phyloP scores from a whole-genome alignment of 495 filamentous ascomycete species.

The Neurospora sp. region DNA sequence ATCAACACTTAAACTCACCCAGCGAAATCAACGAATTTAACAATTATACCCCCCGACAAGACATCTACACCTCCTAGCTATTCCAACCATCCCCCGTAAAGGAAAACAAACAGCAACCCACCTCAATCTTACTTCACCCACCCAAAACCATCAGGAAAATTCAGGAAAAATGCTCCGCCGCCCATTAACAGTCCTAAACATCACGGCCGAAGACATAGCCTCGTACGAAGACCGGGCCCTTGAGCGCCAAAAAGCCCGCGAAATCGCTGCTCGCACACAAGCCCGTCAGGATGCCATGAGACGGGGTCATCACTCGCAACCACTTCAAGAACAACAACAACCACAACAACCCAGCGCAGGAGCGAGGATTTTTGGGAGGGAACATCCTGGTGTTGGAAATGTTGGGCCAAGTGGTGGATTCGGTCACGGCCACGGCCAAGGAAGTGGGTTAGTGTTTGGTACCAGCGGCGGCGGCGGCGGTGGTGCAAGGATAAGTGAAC shows the following conservation, averaged over 20 bases:
- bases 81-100: not conserved
- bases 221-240: conserved; percentile 57
- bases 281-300: conserved; percentile 6
- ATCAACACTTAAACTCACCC: not conserved
- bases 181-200: conserved; percentile 63
- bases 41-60: not conserved
- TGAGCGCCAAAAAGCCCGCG: conserved; percentile 16
- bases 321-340: not conserved
- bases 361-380: not conserved
- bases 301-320: conserved; percentile 6
- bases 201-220: conserved; percentile 69
- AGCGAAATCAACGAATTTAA: not conserved
- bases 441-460: not conserved
- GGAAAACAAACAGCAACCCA: not conserved
- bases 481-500: not conserved
- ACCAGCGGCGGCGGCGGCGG: not conserved
- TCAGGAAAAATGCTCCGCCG: conserved; percentile 62
- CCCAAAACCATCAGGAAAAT: conserved; percentile 3
- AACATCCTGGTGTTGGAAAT: not conserved
- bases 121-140: not conserved
- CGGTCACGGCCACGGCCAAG: not conserved
- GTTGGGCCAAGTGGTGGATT: not conserved
- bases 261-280: conserved; percentile 10
- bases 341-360: not conserved
- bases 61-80: not conserved